A percentile compares a stretch with the other conserved stretches of the same genome.
Conservation (phyloP, 306 rosid species). For the Trifolium subterraneum region DNA sequence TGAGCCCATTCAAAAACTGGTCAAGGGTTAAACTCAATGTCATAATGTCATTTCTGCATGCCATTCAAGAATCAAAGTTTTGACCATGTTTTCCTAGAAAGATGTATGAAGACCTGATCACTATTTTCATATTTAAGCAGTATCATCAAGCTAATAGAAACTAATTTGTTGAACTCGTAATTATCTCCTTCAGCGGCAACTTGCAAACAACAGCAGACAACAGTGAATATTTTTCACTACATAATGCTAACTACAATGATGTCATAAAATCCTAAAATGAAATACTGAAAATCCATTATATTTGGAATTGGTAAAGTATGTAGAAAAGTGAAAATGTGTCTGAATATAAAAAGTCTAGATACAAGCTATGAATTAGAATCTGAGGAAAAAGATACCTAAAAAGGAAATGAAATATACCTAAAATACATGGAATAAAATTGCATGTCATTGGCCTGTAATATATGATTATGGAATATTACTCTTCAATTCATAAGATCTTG, state of each 20-base stretch:
- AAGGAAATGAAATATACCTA: background rate
- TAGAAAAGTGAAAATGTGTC: background rate
- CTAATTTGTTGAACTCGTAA: background rate
- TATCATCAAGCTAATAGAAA: background rate
- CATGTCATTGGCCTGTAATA: background rate
- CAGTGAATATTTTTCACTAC: background rate
- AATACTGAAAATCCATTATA: background rate
- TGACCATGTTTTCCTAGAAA: background rate
- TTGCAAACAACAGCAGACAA: background rate
- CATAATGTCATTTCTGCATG: background rate
- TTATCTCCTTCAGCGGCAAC: background rate
- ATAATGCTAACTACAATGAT: too few species aligned
- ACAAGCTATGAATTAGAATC: background rate
- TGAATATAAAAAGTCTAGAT: background rate
- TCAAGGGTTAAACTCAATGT: background rate
- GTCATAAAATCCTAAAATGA: background rate
- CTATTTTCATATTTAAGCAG: background rate
- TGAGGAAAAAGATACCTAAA: background rate
- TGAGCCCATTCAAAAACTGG: background rate
- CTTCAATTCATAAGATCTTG: background rate
- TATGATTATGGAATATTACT: background rate
- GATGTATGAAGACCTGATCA: background rate
- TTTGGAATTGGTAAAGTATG: background rate
- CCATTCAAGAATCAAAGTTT: background rate
- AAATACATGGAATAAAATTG: background rate